A percentile compares a stretch with the other conserved stretches of the same genome.
Evolutionary conservation across 2,329 filamentous ascomycete genomes (phyloP).

Genomic region (Colletotrichum tamarilloi): DNA sequence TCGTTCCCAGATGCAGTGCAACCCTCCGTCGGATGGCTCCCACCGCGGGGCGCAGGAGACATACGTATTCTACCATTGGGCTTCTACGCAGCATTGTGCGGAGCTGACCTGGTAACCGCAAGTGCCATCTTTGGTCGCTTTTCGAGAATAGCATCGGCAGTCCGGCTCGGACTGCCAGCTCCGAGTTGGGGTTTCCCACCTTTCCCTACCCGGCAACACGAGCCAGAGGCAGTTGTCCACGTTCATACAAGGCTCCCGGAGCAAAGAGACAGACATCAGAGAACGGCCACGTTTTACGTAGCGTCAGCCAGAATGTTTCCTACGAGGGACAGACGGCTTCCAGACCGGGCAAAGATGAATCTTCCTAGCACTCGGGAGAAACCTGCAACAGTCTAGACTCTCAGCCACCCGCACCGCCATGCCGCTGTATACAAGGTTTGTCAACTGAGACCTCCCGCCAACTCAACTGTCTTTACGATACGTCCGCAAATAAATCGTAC

Average conservation of each 20-base stretch:
- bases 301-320: background rate
- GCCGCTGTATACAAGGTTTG: background rate
- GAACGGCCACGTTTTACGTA: conserved; percentile 17
- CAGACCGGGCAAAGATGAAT: background rate
- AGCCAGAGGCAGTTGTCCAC: background rate
- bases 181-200: background rate
- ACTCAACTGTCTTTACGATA: background rate
- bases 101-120: background rate
- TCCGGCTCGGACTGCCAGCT: background rate
- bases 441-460: conserved; percentile 15
- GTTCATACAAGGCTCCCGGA: background rate
- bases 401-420: conserved; percentile 12
- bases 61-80: background rate
- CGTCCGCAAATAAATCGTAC: conserved; percentile 27
- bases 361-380: background rate
- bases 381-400: conserved; percentile 10
- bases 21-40: conserved; percentile 17
- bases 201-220: background rate
- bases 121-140: background rate
- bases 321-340: conserved; percentile 6
- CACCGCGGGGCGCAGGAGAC: conserved; percentile 11
- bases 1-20: conserved; percentile 9
- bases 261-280: conserved; percentile 3
- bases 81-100: background rate
- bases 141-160: conserved; percentile 4